A percentile compares a stretch with the other conserved stretches of the same genome.
Evolutionary conservation across 2,329 filamentous ascomycete species (phyloP).

Genomic region (Fusarium setosum): DNA sequence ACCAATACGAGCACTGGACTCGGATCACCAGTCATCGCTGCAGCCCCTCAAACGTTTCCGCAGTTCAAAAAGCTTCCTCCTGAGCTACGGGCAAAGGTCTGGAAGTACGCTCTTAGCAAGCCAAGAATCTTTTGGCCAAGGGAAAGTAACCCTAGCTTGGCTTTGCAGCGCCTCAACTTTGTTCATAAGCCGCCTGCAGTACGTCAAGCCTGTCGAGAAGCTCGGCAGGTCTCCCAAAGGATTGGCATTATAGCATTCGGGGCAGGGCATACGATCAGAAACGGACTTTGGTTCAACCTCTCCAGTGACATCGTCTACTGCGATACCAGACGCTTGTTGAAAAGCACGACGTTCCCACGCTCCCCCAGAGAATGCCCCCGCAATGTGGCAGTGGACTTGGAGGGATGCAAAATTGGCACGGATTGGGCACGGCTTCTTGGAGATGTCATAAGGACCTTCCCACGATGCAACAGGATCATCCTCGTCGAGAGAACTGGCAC

Average conservation of each 20-base stretch:
- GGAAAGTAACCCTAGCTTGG: too few species aligned
- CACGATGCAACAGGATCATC: neutral
- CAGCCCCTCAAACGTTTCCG: neutral
- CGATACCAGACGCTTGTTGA: neutral
- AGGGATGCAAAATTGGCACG: neutral
- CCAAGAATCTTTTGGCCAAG: neutral
- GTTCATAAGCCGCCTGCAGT: neutral
- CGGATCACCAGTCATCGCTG: too few species aligned
- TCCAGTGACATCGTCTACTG: neutral
- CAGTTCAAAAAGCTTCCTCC: slow-evolving; percentile 8
- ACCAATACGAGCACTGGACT: too few species aligned
- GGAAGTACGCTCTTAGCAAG: slow-evolving; percentile 1
- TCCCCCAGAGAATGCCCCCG: neutral
- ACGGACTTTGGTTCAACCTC: slow-evolving; percentile 1
- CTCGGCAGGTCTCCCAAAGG: neutral
- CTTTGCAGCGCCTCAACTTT: neutral
- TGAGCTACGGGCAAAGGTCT: neutral
- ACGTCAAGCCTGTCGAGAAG: slow-evolving; percentile 3
- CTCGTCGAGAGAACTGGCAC: neutral
- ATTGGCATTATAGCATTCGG: neutral
- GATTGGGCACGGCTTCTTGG: neutral
- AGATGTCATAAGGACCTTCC: neutral
- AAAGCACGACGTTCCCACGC: too few species aligned
- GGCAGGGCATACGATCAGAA: rapidly evolving
- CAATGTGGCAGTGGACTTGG: neutral